phyloP scores from a whole-genome alignment of 2,329 filamentous ascomycete genomes.

The Onygenales sp. region DNA sequence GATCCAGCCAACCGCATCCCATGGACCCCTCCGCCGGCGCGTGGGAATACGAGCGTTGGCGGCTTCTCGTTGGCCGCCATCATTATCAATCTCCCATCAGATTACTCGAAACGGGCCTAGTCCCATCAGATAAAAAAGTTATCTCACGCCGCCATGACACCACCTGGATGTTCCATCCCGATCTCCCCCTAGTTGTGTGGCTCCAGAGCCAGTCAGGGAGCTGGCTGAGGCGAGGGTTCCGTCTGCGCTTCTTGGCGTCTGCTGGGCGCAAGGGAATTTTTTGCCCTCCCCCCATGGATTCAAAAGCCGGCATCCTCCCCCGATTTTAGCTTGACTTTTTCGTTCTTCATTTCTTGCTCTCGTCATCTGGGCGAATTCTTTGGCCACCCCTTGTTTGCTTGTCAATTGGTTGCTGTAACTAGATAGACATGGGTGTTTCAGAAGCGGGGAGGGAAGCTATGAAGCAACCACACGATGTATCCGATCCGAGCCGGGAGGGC shows the following conservation, averaged over 20 bases:
- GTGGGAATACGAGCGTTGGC: neutral
- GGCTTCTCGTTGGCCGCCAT: conserved; percentile 1
- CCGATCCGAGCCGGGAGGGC: neutral
- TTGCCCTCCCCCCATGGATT: neutral
- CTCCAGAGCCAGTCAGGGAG: neutral
- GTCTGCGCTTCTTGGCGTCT: neutral
- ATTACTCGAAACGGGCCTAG: neutral
- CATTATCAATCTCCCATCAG: conserved; percentile 7
- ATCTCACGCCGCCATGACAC: neutral
- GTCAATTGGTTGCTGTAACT: neutral
- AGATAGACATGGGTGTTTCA: neutral
- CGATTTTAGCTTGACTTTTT: neutral
- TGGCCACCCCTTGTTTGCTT: neutral
- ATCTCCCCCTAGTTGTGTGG: neutral
- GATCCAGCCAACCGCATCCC: neutral
- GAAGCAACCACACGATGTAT: neutral
- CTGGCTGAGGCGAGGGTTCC: neutral
- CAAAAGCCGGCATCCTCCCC: neutral
- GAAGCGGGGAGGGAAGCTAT: neutral
- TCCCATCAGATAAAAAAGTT: conserved; percentile 6
- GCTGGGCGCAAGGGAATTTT: neutral
- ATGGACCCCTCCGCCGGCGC: neutral
- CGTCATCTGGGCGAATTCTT: neutral
- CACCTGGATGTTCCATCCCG: neutral
- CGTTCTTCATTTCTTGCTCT: neutral